phyloP scores from a whole-genome alignment of 2,329 filamentous ascomycete species.

The Nothophoma quercina region DNA sequence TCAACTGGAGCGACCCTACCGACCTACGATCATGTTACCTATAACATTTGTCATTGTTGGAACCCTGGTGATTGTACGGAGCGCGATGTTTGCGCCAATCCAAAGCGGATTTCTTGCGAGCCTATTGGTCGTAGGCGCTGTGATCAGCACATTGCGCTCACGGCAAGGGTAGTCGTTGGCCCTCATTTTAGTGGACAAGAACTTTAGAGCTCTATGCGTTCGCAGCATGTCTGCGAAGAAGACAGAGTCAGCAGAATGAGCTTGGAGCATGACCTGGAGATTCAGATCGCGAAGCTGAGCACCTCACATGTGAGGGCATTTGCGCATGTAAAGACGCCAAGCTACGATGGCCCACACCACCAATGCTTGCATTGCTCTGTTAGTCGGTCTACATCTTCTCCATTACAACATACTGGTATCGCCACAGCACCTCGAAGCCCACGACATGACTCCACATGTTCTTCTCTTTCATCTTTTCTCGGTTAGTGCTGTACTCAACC shows the following conservation, averaged over 20 bases:
- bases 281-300: not conserved
- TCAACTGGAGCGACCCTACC: slow-evolving; percentile 63
- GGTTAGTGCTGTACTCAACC: not conserved
- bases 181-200: too few relatives aligned
- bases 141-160: slow-evolving; percentile 42
- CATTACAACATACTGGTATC: not conserved
- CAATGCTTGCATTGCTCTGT: not conserved
- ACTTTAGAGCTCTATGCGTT: too few relatives aligned
- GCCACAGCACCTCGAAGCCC: not conserved
- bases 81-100: slow-evolving; percentile 65
- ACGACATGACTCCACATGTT: not conserved
- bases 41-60: slow-evolving; percentile 64
- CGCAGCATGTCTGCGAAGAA: not conserved
- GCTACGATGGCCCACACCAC: not conserved
- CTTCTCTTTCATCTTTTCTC: not conserved
- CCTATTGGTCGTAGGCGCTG: slow-evolving; percentile 60
- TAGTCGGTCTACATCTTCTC: not conserved
- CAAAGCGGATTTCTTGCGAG: slow-evolving; percentile 62
- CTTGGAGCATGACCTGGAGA: not conserved
- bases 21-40: slow-evolving; percentile 60
- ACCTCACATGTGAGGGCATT: slow-evolving; percentile 11
- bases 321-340: slow-evolving; percentile 18
- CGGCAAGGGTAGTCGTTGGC: slow-evolving; percentile 13
- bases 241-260: not conserved
- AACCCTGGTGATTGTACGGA: slow-evolving; percentile 66